Evolutionary conservation across 2,329 filamentous ascomycete genomes (phyloP).

Genomic region (Microdochium paspali): DNA sequence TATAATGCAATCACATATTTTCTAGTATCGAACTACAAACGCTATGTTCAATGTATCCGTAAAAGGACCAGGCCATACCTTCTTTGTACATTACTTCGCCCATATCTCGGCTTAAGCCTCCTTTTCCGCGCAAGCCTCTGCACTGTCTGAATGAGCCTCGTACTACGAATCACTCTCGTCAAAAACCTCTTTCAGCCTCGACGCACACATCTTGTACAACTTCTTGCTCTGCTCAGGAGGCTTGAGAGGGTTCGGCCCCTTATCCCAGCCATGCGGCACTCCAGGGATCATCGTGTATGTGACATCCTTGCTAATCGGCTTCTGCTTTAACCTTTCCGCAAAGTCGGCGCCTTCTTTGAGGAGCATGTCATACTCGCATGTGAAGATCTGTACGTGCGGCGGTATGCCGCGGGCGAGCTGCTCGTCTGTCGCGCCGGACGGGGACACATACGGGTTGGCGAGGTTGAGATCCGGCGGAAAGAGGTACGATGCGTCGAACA

Average conservation of each 20-base stretch:
- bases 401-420: slow-evolving; percentile 36
- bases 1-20: no score
- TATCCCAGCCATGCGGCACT: slow-evolving; percentile 58
- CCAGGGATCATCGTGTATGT: slow-evolving; percentile 47
- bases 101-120: no score
- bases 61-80: no score
- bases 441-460: slow-evolving; percentile 46
- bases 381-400: slow-evolving; percentile 44
- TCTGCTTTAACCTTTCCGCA: slow-evolving; percentile 40
- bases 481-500: slow-evolving; percentile 55
- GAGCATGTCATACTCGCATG: slow-evolving; percentile 60
- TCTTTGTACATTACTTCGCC: no score
- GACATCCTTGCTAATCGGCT: slow-evolving; percentile 43
- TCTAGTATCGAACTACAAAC: no score
- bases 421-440: slow-evolving; percentile 43
- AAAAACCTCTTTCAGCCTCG: slow-evolving; percentile 36
- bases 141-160: not conserved
- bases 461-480: slow-evolving; percentile 40
- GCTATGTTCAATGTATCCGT: no score
- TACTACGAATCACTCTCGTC: slow-evolving; percentile 6
- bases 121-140: no score
- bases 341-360: slow-evolving; percentile 51
- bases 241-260: slow-evolving; percentile 50
- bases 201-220: slow-evolving; percentile 45
- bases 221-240: slow-evolving; percentile 39